Evolutionary conservation across 352 stramenopile genomes (phyloP), one percentile per base, ranked within the genome.

Genomic region (Phytophthora podocarpi): DNA sequence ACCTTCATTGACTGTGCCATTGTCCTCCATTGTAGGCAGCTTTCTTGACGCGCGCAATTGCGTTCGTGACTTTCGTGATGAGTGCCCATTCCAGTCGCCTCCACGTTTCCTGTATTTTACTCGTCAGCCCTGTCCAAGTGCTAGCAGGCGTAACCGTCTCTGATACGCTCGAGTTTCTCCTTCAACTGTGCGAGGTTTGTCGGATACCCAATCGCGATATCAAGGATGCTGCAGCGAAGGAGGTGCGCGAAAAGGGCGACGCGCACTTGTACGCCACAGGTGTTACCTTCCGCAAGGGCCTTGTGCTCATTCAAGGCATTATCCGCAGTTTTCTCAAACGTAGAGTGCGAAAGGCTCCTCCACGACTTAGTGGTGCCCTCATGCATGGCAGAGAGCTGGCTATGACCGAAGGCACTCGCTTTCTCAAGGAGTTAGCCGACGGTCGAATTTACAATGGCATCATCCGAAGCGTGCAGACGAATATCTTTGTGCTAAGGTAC

Each of bases 41-140:
- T 1, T 95, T 95, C 51, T 61, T 95, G 32, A 90, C 81, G 10
- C 72, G 86, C 3, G 84, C 86, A 34, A 67, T 95, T 15, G 84
- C 79, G 3, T 91, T 95, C 41, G 80, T 95, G 20, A 77, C 83
- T 8, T 85, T 82, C 37, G 68, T 72, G 6, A 85, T 91, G 78
- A 36, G 42, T 0, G 57, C 65, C 12, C 55, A 78, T 21, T 73
- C 79, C 16, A 49, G 64, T 36, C 79, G 76, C 11, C 41, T 43
- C 10, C 71, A 67, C 39, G 74, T 91, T n/a, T 90, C 84, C 4
- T 83, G 78, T 26, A 60, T 95, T 26, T 52, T 95, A 18, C 72
- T 92, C 16, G 83, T 95, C 41, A 95, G 86, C 51, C 86, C 86
- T n/a, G 51, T 93, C n/a, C 88, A 91, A 66, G 81, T 95, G 23